Evolutionary conservation across 257 asterid species (phyloP).

Genomic region (Solanum arcanum): DNA sequence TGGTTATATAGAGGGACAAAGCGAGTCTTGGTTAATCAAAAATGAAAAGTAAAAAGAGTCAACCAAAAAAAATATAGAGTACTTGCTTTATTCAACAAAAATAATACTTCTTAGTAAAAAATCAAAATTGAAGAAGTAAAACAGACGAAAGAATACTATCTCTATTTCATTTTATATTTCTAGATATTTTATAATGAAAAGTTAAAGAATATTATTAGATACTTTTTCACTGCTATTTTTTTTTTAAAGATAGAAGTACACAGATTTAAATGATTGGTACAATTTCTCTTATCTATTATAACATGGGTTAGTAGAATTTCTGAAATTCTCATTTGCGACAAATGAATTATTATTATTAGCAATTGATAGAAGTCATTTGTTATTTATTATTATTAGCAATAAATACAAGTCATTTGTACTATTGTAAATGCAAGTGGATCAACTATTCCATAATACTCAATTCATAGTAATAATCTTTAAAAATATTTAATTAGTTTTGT

Average conservation of each 20-base stretch:
- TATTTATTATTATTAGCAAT: not conserved
- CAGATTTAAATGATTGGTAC: not conserved
- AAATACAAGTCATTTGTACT: not conserved
- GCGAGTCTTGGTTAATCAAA: too few relatives aligned
- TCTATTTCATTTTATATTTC: not conserved
- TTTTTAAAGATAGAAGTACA: not conserved
- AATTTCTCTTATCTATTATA: not conserved
- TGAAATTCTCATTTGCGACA: not conserved
- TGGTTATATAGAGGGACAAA: not conserved
- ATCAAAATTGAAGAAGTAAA: too few relatives aligned
- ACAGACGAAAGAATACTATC: too few relatives aligned
- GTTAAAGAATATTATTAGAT: too few relatives aligned
- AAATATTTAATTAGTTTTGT: too few relatives aligned
- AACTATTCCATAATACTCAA: not conserved
- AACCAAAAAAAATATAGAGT: too few relatives aligned
- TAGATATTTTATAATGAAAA: too few relatives aligned
- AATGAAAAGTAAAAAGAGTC: too few relatives aligned
- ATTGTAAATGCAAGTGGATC: not conserved
- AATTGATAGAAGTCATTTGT: too few relatives aligned
- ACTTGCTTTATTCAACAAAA: too few relatives aligned
- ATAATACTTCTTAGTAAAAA: too few relatives aligned
- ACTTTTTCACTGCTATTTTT: not conserved
- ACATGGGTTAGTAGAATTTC: not conserved
- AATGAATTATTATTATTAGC: not conserved
- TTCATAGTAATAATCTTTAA: too few relatives aligned